Evolutionary conservation across 192 early-diverging fungal species (phyloP).

Genomic region (Haplosporangium gracile): DNA sequence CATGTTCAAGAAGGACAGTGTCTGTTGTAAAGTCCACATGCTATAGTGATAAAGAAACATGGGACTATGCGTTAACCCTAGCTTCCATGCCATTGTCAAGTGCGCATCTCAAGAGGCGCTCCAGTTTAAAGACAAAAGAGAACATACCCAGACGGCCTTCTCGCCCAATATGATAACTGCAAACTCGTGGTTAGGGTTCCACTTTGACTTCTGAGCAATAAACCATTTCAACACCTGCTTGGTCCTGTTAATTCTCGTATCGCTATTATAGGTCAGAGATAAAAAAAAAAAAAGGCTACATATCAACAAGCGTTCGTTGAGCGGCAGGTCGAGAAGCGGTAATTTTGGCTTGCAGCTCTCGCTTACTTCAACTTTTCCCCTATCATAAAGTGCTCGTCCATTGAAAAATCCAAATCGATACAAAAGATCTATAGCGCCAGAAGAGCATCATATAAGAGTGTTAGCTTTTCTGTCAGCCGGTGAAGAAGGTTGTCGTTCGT

Average conservation of each 20-base stretch:
- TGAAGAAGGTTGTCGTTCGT: not conserved
- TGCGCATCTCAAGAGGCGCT: too few relatives aligned
- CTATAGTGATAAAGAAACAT: not conserved
- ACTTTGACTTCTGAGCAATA: slow-evolving; percentile 44
- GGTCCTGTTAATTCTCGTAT: slow-evolving; percentile 46
- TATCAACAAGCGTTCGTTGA: not conserved
- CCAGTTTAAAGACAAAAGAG: not conserved
- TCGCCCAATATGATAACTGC: slow-evolving; percentile 54
- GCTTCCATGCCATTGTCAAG: not conserved
- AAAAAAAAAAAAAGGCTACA: not conserved
- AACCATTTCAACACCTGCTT: slow-evolving; percentile 51
- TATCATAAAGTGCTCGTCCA: slow-evolving; percentile 39
- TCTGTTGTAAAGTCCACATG: slow-evolving; percentile 57
- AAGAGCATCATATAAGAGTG: too few relatives aligned
- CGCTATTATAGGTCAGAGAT: not conserved
- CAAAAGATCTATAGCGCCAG: slow-evolving; percentile 31
- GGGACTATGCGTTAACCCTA: not conserved
- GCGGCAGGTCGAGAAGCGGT: not conserved
- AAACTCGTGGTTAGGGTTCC: slow-evolving; percentile 45
- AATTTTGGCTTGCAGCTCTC: not conserved
- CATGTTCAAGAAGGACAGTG: slow-evolving; percentile 30
- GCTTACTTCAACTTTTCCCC: slow-evolving; percentile 28
- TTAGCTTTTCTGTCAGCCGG: not conserved
- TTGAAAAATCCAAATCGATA: slow-evolving; percentile 41
- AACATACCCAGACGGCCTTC: slow-evolving; percentile 51